Evolutionary conservation across 2,329 filamentous ascomycete species (phyloP).

Genomic region (Celoporthe dispersa): DNA sequence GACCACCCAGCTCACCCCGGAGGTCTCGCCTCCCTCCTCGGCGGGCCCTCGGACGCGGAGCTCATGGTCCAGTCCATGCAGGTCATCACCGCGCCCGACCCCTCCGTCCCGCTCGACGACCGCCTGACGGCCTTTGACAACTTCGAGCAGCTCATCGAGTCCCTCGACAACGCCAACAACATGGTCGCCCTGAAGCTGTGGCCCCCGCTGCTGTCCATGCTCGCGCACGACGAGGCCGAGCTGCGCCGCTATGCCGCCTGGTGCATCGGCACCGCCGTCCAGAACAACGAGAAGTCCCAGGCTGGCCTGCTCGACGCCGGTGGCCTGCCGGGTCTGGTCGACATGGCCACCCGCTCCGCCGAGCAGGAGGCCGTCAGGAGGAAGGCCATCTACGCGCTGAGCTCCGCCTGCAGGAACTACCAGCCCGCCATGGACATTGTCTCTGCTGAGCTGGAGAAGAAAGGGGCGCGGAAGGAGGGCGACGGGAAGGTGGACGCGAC

Average conservation of each 20-base stretch:
- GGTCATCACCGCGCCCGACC: constrained; percentile 66
- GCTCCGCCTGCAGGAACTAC: constrained; percentile 84
- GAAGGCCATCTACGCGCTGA: constrained; percentile 90
- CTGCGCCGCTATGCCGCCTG: constrained; percentile 87
- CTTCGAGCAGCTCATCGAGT: constrained; percentile 90
- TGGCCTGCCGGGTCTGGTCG: constrained; percentile 72
- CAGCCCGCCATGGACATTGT: constrained; percentile 79
- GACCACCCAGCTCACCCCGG: constrained; percentile 62
- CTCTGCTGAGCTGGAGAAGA: constrained; percentile 62
- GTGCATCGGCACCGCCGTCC: constrained; percentile 92
- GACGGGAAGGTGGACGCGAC: constrained; percentile 72
- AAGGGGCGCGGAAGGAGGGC: constrained; percentile 49
- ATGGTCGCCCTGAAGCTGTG: constrained; percentile 79
- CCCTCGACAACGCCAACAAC: constrained; percentile 96
- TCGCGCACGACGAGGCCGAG: constrained; percentile 71
- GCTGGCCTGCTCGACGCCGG: constrained; percentile 68
- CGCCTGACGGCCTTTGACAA: constrained; percentile 90
- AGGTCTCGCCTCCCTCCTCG: constrained; percentile 77
- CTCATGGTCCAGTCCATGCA: constrained; percentile 87
- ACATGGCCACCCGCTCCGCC: constrained; percentile 64
- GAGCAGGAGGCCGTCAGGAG: constrained; percentile 69
- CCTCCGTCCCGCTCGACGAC: constrained; percentile 71
- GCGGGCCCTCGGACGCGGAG: constrained; percentile 87
- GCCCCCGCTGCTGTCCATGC: constrained; percentile 74
- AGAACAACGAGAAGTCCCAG: constrained; percentile 90